Evolutionary conservation across 371 early-diverging fungal genomes (phyloP), one percentile per base, ranked within the genome.

Genomic region (Circinella minor): DNA sequence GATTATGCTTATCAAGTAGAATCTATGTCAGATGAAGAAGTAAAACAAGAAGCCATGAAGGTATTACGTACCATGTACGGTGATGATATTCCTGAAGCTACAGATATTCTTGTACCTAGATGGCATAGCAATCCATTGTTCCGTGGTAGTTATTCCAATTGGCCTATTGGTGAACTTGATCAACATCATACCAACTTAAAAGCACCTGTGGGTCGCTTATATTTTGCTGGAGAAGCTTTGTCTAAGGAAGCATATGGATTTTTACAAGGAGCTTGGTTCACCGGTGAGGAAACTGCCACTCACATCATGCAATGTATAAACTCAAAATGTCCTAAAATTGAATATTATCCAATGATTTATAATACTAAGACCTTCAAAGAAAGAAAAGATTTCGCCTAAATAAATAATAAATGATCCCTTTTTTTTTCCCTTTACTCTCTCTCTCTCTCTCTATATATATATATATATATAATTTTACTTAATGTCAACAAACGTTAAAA

Each of bases 201-300:
- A n/a, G 84, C 84, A 5, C 74, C 79, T 36, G 61, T 84, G 4
- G 79, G 78, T 68, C 72, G 84, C 47, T 63, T 83, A 34, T 81
- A 76, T 71, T 84, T 82, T 69, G 76, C 82, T 51, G 84, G 84
- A 43, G 84, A 84, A 65, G 82, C 84, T 36, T 73, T 77, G 71
- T 77, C 77, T 18, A 55, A 63, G 3, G 73, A 76, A 3, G 80
- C 76, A 51, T 84, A 67, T 70, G 84, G 84, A 10, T 84, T 79
- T 70, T 61, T 82, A 10, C 84, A 84, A 67, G 83, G 83, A 61
- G 81, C 81, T 8, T 83, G 83, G 83, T 73, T 76, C 55, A 77
- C 64, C 47, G 83, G 83, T 60, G 76, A 67, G 6, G 72, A 83
- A 7, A 64, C 77, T n/a, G 83, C 63, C 0, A 8, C n/a, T 0